Evolutionary conservation across 805 yeast species (phyloP).

Genomic region (Wickerhamiella vanderwaltii): DNA sequence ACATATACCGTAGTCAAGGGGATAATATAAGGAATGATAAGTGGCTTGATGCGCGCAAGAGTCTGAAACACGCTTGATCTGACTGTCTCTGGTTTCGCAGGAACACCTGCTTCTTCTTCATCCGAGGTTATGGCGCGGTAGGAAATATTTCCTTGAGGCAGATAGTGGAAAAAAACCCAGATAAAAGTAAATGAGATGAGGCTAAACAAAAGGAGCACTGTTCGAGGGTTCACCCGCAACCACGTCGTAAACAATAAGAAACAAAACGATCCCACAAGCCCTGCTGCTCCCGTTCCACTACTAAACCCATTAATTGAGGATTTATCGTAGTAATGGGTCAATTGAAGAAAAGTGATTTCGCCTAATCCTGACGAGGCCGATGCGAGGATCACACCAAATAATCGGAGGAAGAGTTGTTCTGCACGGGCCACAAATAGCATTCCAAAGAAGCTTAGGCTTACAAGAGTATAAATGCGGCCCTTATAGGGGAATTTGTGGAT

Average conservation of each 20-base stretch:
- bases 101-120: conserved; percentile 5
- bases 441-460: conserved; percentile 51
- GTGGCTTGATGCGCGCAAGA: conserved; percentile 22
- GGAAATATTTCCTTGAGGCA: not conserved
- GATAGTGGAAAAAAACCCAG: conserved; percentile 19
- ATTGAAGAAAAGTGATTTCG: conserved; percentile 73
- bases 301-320: conserved; percentile 75
- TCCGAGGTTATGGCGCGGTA: not conserved
- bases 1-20: conserved; percentile 77
- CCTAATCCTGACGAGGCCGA: conserved; percentile 83
- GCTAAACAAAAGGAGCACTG: conserved; percentile 47
- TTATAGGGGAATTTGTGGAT: conserved; percentile 53
- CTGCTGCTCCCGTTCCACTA: conserved; percentile 95
- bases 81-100: not conserved
- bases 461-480: conserved; percentile 42
- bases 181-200: conserved; percentile 27
- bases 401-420: conserved; percentile 29
- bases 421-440: conserved; percentile 55
- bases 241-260: conserved; percentile 65
- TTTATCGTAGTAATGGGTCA: conserved; percentile 63
- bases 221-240: conserved; percentile 40
- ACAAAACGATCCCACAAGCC: conserved; percentile 60
- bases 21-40: conserved; percentile 47
- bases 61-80: conserved; percentile 12
- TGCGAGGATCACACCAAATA: conserved; percentile 67